A percentile compares a stretch with the other conserved stretches of the same genome.
Conservation (phyloP, 495 filamentous ascomycete genomes). For the Ramalina intermedia region DNA sequence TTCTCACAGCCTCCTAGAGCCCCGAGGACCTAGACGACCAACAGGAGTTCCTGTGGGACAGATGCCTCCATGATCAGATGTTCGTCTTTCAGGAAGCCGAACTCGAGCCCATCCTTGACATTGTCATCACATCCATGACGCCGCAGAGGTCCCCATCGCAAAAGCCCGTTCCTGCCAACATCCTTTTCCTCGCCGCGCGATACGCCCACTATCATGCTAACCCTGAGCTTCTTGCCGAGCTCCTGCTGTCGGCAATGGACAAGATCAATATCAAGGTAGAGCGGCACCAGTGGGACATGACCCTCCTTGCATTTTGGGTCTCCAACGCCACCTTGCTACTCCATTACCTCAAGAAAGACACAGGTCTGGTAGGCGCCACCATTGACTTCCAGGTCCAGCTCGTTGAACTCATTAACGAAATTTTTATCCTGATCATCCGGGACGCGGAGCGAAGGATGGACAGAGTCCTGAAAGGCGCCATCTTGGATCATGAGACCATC, state of each 20-base stretch:
- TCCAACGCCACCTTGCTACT: constrained; percentile 91
- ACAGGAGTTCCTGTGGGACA: constrained; percentile 95
- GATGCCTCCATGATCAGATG: constrained; percentile 96
- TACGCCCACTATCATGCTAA: constrained; percentile 97
- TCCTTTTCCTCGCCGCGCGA: constrained; percentile 86
- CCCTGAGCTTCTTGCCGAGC: constrained; percentile 61
- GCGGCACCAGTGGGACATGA: constrained; percentile 97
- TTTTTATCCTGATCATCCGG: constrained; percentile 95
- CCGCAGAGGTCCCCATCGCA: constrained; percentile 89
- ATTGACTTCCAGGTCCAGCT: constrained; percentile 84
- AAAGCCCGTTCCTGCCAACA: constrained; percentile 93
- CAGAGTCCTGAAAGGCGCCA: constrained; percentile 79
- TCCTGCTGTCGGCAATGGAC: constrained; percentile 78
- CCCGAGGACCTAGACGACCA: constrained; percentile 75
- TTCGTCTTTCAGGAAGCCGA: constrained; percentile 98
- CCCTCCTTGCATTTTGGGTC: constrained; percentile 95
- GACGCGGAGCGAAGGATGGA: constrained; percentile 97
- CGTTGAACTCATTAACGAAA: constrained; percentile 92
- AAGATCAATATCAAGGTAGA: constrained; percentile 96
- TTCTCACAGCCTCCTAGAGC: constrained; percentile 33
- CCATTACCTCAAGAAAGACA: constrained; percentile 94
- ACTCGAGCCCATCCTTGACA: constrained; percentile 75
- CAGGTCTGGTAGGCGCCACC: constrained; percentile 65
- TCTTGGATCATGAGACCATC: constrained; percentile 97
- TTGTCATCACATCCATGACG: constrained; percentile 96